phyloP scores from a whole-genome alignment of 108 stramenopile genomes.

The Craspedostauros australis region DNA sequence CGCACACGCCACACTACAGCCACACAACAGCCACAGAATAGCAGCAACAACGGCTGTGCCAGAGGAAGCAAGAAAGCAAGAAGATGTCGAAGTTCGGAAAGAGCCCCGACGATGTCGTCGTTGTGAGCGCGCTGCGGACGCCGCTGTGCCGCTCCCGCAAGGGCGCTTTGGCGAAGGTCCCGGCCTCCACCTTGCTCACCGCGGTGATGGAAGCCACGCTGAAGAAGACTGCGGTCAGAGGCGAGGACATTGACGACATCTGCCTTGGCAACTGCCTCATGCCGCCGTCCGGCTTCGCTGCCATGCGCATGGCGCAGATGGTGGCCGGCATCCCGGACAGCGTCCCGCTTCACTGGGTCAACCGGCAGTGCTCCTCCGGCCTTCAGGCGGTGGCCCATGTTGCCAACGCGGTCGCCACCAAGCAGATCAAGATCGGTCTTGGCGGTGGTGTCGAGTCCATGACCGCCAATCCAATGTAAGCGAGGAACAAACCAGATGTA shows the following conservation, averaged over 20 bases:
- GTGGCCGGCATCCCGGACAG: conserved; percentile 74
- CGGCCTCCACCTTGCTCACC: conserved; percentile 66
- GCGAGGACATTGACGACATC: conserved; percentile 65
- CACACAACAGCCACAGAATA: too few species aligned
- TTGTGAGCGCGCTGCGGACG: conserved; percentile 79
- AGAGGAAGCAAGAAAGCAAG: too few species aligned
- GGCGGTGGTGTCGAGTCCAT: conserved; percentile 94
- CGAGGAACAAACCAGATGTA: conserved; percentile 31
- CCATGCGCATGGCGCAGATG: conserved; percentile 90
- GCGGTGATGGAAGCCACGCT: conserved; percentile 47
- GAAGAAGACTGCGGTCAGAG: conserved; percentile 10
- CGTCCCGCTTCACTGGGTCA: conserved; percentile 37
- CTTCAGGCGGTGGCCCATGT: conserved; percentile 90
- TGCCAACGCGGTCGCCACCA: conserved; percentile 70
- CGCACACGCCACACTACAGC: too few species aligned
- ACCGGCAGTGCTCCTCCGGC: conserved; percentile 94
- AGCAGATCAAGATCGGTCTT: conserved; percentile 82
- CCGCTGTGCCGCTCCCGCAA: conserved; percentile 75
- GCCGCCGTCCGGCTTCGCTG: conserved; percentile 81
- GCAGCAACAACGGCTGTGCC: too few species aligned
- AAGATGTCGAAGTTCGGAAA: too few species aligned
- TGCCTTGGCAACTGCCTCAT: conserved; percentile 91
- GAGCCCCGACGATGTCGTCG: conserved; percentile 64
- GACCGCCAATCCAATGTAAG: conserved; percentile 67
- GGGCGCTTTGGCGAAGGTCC: conserved; percentile 58